Percentiles rank a stretch among this genome's conserved stretches.
These are phyloP conservation scores for Flaveria sonorensis DNA, from an alignment of 129 eudicot genomes.

Conservation along the genomic window DNA sequence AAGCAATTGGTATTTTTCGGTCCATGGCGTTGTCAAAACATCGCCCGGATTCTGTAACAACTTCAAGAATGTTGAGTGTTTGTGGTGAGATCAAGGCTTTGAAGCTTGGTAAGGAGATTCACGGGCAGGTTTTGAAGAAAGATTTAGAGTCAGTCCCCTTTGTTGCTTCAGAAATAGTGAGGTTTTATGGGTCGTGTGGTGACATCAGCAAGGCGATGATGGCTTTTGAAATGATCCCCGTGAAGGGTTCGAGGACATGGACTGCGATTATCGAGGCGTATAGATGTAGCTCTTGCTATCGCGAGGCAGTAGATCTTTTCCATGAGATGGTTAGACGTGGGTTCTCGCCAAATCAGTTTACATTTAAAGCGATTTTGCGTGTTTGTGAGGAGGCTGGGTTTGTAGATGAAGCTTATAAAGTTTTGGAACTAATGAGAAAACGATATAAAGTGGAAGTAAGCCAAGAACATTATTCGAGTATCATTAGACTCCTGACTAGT, in stretches of 20 bases:
- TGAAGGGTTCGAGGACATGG: conserved; percentile 73
- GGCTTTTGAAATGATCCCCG: conserved; percentile 50
- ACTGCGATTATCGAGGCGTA: conserved; percentile 78
- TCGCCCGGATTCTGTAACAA: conserved; percentile 71
- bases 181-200: conserved; percentile 70
- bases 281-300: conserved; percentile 42
- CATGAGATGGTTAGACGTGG: conserved; percentile 54
- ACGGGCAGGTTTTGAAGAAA: conserved; percentile 71
- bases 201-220: conserved; percentile 47
- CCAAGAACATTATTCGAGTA: conserved; percentile 53
- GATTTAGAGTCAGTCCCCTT: conserved; percentile 53
- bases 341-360: conserved; percentile 57
- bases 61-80: conserved; percentile 53
- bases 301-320: conserved; percentile 57
- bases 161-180: conserved; percentile 65
- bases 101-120: conserved; percentile 81
- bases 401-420: conserved; percentile 64
- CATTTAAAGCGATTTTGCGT: conserved; percentile 50
- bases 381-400: conserved; percentile 74
- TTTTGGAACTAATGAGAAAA: conserved; percentile 54
- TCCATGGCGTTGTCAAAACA: conserved; percentile 64
- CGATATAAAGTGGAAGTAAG: conserved; percentile 49
- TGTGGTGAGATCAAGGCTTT: conserved; percentile 52
- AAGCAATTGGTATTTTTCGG: conserved; percentile 72
- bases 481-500: conserved; percentile 47